Base-by-base conservation (phyloP, 2,329 filamentous ascomycete species). In the Stachybotrys chartarum region DNA sequence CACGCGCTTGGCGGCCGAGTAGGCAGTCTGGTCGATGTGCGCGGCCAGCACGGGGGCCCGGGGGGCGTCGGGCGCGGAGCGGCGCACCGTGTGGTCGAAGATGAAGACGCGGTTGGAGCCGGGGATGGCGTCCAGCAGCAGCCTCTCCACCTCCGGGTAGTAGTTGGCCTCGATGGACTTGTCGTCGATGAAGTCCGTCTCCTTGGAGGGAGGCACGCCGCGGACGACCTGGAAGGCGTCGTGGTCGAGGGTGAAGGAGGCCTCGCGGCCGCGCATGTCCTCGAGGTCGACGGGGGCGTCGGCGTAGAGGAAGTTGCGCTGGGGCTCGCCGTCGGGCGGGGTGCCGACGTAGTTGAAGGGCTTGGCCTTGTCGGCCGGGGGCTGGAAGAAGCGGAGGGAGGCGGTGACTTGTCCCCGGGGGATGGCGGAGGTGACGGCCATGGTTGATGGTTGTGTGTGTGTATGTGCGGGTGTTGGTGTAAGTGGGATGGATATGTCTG, bases 71-170 rank as follows among this genome's bases (percentile, higher is more conserved):
- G 84, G 79, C 2, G 71, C 67, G 11, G 82, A 76, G 47, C 88
- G 82, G n/a, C 91, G 87, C 68, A 96, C 83, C 7, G 91, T 96
- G 75, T 96, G 89, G 76, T 96, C 91, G 72, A 96, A 96, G 66
- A 96, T 75, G 61, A 90, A 75, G 32, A 96, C 76, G 5, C 79
- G 78, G 55, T 81, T 78, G 30, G 82, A 79, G 54, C 87, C 88
- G 0, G 86, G 84, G 16, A 95, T 77, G 56, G 83, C 71, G 14
- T 82, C 73, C 3, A 91, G 74, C 1, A 97, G 75, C 30, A 96
- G 74, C 51, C 79, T 69, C 72, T 92, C 87, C 8, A 96, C 82
- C 68, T 96, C 91, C 0, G 90, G 87, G 74, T 97, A 97, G 77
- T 96, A 97, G 54, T 84, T 79, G 1, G 73, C 64, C 64, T 81